phyloP scores from a whole-genome alignment of 1,284 basidiomycete genomes.

The Ustilago curta region DNA sequence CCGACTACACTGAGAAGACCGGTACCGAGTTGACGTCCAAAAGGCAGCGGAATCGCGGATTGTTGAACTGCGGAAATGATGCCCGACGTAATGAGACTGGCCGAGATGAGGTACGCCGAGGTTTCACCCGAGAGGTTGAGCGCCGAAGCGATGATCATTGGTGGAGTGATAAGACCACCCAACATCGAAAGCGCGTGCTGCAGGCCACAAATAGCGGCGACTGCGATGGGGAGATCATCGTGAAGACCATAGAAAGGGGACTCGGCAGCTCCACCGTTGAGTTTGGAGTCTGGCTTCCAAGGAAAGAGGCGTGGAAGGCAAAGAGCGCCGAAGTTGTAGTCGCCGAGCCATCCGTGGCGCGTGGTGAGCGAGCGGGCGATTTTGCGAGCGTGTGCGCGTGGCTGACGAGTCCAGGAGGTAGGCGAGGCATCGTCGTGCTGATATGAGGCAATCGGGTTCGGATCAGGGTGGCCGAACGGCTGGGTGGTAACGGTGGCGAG shows the following conservation, averaged over 20 bases:
- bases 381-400: conserved; percentile 11
- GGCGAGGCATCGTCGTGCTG: background rate
- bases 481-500: conserved; percentile 41
- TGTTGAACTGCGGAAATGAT: conserved; percentile 82
- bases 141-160: conserved; percentile 75
- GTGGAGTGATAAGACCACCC: conserved; percentile 80
- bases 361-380: conserved; percentile 23
- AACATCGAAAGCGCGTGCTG: conserved; percentile 86
- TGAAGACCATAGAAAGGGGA: conserved; percentile 62
- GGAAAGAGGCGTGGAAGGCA: conserved; percentile 55
- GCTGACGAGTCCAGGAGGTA: conserved; percentile 15
- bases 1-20: conserved; percentile 86
- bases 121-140: conserved; percentile 69
- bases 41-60: conserved; percentile 76
- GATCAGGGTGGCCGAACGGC: conserved; percentile 35
- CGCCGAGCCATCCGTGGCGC: conserved; percentile 55
- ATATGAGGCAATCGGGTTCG: conserved; percentile 8
- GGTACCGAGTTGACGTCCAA: conserved; percentile 78
- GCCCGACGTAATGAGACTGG: conserved; percentile 78
- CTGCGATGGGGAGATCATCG: conserved; percentile 53
- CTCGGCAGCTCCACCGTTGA: conserved; percentile 24
- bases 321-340: conserved; percentile 53
- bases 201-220: conserved; percentile 69
- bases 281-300: conserved; percentile 41
- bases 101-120: conserved; percentile 83